A percentile compares a stretch with the other conserved stretches of the same genome.
Conservation (phyloP, 2,329 filamentous ascomycete species). For the Sporothrix euskadiensis region DNA sequence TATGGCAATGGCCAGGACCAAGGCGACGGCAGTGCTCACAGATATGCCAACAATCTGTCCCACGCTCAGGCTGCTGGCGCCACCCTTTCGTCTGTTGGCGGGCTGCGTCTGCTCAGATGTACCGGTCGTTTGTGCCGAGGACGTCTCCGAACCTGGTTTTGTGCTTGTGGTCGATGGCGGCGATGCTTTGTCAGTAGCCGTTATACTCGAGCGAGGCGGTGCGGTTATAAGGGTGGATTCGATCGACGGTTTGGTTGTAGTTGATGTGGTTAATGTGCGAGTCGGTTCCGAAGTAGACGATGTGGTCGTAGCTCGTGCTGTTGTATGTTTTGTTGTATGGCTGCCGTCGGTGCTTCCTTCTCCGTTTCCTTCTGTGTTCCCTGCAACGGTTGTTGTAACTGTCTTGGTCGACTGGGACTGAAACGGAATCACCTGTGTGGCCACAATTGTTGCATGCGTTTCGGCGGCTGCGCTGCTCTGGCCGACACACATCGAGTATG, state of each 20-base stretch:
- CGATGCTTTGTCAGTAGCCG: background rate
- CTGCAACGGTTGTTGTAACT: constrained; percentile 24
- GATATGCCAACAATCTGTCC: constrained; percentile 55
- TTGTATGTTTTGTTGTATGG: constrained; percentile 22
- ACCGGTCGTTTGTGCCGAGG: background rate
- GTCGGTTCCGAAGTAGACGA: constrained; percentile 20
- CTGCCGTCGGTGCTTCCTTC: background rate
- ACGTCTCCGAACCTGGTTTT: constrained; percentile 37
- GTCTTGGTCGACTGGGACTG: constrained; percentile 37
- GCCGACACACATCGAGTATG: constrained; percentile 60
- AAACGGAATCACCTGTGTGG: constrained; percentile 52
- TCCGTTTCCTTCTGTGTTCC: constrained; percentile 41
- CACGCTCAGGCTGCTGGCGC: background rate
- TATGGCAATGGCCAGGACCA: constrained; percentile 50
- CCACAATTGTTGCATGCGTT: constrained; percentile 60
- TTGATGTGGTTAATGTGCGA: background rate
- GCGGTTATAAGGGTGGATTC: background rate
- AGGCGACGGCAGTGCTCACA: constrained; percentile 54
- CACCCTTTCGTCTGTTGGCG: constrained; percentile 40
- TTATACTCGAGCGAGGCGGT: background rate
- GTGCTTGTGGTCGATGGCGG: background rate
- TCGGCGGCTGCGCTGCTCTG: constrained; percentile 53
- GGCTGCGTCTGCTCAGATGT: constrained; percentile 29
- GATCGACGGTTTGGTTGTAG: background rate
- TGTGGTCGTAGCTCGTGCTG: constrained; percentile 26